Base-by-base conservation (phyloP, 768 basidiomycete species). In the Suillus ampliporus region DNA sequence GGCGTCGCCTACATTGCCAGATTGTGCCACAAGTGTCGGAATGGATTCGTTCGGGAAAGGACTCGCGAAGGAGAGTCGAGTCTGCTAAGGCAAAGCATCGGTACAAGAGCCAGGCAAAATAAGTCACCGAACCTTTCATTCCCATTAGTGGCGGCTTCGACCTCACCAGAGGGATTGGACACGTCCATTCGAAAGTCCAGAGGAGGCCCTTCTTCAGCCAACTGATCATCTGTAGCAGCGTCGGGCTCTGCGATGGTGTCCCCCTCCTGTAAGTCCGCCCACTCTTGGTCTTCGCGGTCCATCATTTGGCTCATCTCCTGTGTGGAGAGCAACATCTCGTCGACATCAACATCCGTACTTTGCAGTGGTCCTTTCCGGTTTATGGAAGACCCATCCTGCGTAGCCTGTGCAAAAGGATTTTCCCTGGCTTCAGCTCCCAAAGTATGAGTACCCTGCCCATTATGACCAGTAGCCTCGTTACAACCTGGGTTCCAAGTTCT, bases 401-500 rank as follows among this genome's bases (percentile, higher is more conserved):
- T 70, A 10, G 57, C 60, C 1, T 57, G 66, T 14, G 66, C 66
- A 61, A 74, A 75, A 23, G 73, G 73, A 57, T 75, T 75, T 14
- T 62, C 62, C 47, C 5, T 50, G 5, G 62, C 61, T n/a, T 65
- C 65, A 0, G 34, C 43, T 26, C 67, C 67, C 21, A 26, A 38
- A 26, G 77, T 70, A 40, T 71, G 72, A 17, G 64, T 48, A 14
- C 73, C 69, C 31, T 72, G 68, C 28, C 72, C 70, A 26, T 73
- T 62, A 28, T 48, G 26, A 38, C 67, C 67, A 11, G 65, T 60
- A 5, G 60, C 37, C 28, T 48, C 58, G 1, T 59, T 53, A 28
- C 10, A 56, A 17, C 43, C 58, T 23, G 89, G 86, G 69, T 74
- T 84, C 89, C 90, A 90, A 11, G 77, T 79, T 71, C 77, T 86